phyloP scores from a whole-genome alignment of 2,329 filamentous ascomycete genomes.

The Karstenula rhodostoma region DNA sequence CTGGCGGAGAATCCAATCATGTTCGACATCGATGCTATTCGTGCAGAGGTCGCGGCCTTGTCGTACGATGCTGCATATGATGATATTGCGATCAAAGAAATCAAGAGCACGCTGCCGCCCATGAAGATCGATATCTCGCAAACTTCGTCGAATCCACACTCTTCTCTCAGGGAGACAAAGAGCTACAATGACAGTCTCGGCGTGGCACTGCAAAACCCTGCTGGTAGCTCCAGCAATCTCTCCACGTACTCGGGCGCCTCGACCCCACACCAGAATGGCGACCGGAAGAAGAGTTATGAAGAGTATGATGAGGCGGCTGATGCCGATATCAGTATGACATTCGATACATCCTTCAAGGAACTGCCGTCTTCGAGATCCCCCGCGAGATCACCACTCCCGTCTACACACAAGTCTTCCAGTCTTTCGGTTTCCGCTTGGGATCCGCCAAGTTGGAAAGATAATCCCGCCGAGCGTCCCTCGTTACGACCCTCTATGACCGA shows the following conservation, averaged over 20 bases:
- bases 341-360: conserved; percentile 50
- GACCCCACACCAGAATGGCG: conserved; percentile 18
- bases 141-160: conserved; percentile 28
- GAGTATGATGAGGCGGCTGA: conserved; percentile 49
- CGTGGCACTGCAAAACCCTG: conserved; percentile 18
- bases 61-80: conserved; percentile 53
- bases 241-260: conserved; percentile 29
- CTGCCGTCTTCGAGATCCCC: conserved; percentile 24
- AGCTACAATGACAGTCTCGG: conserved; percentile 51
- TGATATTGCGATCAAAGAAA: conserved; percentile 75
- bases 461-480: conserved; percentile 36
- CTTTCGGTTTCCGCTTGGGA: conserved; percentile 25
- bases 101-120: conserved; percentile 86
- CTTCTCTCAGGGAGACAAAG: conserved; percentile 50
- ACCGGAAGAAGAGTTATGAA: conserved; percentile 33
- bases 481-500: conserved; percentile 42
- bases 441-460: conserved; percentile 26
- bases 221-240: conserved; percentile 27
- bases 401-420: conserved; percentile 19
- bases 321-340: conserved; percentile 53
- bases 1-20: conserved; percentile 71
- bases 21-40: conserved; percentile 95
- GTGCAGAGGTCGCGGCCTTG: conserved; percentile 72
- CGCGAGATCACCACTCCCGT: conserved; percentile 20
- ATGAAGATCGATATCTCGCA: conserved; percentile 73